Base-by-base conservation (phyloP, 129 eudicot species). In the Tagetes patula region DNA sequence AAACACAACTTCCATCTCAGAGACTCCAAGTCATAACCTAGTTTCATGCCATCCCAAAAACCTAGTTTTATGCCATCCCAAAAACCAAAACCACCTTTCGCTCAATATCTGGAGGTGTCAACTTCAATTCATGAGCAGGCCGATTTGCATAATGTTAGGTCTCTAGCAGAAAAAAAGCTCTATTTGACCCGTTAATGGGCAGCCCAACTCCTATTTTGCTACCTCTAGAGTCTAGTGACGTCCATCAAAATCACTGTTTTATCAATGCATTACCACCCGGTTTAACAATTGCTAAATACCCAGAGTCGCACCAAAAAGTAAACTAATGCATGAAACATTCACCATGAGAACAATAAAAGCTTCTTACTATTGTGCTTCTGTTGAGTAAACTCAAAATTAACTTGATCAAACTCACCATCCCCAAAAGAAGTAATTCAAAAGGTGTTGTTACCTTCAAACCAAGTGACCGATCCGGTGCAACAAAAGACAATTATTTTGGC, bases 401-500 rank as follows among this genome's bases (percentile, higher is more conserved):
- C 67, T 34, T 34, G 8, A n/a, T 5, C 12, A 42, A n/a, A 58
- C 14, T 67, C 70, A 47, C 39, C 49, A 10, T 64, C 39, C 31
- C 48, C 30, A 58, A 12, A 40, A 30, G 3, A 63, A 20, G 20
- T 65, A 27, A 50, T 8, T 6, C 45, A 33, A 27, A 20, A 67
- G n/a, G 39, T 11, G 42, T 69, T 58, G 42, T 69, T 58, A 32
- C 79, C 37, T 65, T 13, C 7, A 54, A 5, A 42, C 10, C 14
- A 32, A 59, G 48, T 32, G 60, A 65, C 75, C 40, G 6, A 42
- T 27, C 63, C 65, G 70, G 47, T 48, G 76, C 71, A 62, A 70
- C 81, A 62, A 70, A 77, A 55, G 27, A 46, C 13, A 14, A 13
- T 27, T 62, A 77, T 70, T 61, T 48, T 61, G 37, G 55, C n/a